Evolutionary conservation across 495 filamentous ascomycete species (phyloP), one percentile per base, ranked within the genome.

Genomic region (Aspergillus campestris): DNA sequence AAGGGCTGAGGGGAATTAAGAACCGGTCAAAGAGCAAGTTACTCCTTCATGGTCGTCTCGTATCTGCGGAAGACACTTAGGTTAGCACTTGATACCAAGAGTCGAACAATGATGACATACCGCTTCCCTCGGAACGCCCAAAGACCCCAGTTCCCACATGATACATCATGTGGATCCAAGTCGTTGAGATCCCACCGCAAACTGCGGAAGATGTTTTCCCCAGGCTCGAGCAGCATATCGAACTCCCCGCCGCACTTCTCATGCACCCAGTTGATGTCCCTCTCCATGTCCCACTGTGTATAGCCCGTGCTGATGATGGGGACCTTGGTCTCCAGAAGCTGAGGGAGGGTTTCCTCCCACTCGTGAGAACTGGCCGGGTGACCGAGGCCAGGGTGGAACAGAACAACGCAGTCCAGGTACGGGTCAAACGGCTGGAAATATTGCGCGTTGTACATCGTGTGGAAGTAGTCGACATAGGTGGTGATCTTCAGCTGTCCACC

Each of bases 51-150:
- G 14, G 59, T 66, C 27, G 69, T 66, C 49, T 73, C 69, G 45
- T 72, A 72, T 50, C 69, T 72, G 38, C 37, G 31, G 40, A n/a
- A 28, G 40, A 8, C 10, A 39, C 24, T 35, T 57, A 38, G 45
- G 40, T 33, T 41, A 50, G 33, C 12, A 28, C 33, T 31, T 30
- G 31, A 18, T 7, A 14, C 18, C 8, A 15, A 42, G 18, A n/a
- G 8, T 7, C 28, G 48, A 24, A 45, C 15, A 40, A 31, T 37
- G 13, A 40, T 42, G 29, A 74, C 80, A 56, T 82, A 95, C 81
- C 92, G 84, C 80, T 98, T 98, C 50, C 92, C 92, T 62, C 92
- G 79, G 69, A 98, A 97, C 28, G 82, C 88, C 89, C 91, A 98
- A 12, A 94, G 65, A 5, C 92, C 92, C 89, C 88, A 98, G 61